These are phyloP conservation scores for Hirsutella thompsonii DNA, from an alignment of 2,329 filamentous ascomycete genomes.

Conservation along the genomic window DNA sequence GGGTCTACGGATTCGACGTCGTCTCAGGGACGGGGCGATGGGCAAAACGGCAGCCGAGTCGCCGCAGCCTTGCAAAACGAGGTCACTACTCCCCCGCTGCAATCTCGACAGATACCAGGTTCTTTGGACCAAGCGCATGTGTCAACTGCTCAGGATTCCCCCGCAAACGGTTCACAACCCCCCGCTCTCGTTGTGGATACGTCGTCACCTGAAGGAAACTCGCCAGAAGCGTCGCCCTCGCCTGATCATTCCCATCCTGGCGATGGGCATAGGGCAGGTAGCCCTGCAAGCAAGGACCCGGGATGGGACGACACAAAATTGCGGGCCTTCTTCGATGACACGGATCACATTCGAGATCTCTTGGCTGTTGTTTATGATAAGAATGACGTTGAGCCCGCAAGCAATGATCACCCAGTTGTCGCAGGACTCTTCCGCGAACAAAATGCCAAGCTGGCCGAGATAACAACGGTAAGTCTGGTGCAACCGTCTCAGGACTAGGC, in stretches of 20 bases:
- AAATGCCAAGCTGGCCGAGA: conserved; percentile 72
- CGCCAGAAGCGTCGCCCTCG: conserved; percentile 52
- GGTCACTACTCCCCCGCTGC: conserved; percentile 12
- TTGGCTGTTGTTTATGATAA: conserved; percentile 89
- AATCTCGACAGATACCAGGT: conserved; percentile 1
- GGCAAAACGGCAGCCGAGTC: conserved; percentile 26
- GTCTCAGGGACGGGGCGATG: conserved; percentile 25
- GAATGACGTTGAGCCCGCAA: conserved; percentile 64
- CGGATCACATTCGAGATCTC: conserved; percentile 78
- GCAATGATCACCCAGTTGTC: conserved; percentile 75
- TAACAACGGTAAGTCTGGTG: conserved; percentile 51
- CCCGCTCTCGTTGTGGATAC: conserved; percentile 58
- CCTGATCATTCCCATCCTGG: conserved; percentile 42
- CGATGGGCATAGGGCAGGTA: conserved; percentile 19
- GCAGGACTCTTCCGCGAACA: conserved; percentile 74
- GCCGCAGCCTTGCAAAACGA: conserved; percentile 19
- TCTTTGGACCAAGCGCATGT: conserved; percentile 10
- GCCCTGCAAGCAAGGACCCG: conserved; percentile 26
- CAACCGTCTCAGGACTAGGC: background rate
- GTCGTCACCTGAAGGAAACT: conserved; percentile 55
- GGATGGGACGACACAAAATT: conserved; percentile 82
- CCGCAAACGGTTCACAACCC: conserved; percentile 32
- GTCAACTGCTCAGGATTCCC: conserved; percentile 6
- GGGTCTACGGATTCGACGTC: conserved; percentile 12
- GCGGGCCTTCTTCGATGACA: conserved; percentile 81